phyloP scores from a whole-genome alignment of 768 basidiomycete species.

The Termitomyces heimii region DNA sequence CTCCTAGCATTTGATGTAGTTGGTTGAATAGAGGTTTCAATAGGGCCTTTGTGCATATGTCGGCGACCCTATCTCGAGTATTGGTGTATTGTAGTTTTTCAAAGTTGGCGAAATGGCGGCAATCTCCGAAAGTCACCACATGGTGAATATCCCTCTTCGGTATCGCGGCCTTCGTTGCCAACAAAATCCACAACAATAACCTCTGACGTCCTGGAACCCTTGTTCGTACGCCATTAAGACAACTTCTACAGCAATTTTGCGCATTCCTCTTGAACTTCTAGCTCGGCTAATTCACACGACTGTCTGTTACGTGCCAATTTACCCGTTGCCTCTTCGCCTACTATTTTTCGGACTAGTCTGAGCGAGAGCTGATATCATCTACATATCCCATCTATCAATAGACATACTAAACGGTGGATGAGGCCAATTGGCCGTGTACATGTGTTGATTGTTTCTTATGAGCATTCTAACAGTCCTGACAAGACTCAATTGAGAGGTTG shows the following conservation, averaged over 20 bases:
- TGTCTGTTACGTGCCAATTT: slow-evolving; percentile 47
- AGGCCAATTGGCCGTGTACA: slow-evolving; percentile 19
- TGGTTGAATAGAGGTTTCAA: too few relatives aligned
- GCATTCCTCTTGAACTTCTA: slow-evolving; percentile 52
- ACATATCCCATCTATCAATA: slow-evolving; percentile 9
- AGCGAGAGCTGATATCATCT: slow-evolving; percentile 11
- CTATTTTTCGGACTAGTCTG: slow-evolving; percentile 3
- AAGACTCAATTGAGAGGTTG: slow-evolving; percentile 5
- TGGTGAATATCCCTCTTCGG: too few relatives aligned
- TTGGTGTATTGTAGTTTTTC: too few relatives aligned
- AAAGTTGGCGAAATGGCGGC: too few relatives aligned
- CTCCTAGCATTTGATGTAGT: too few relatives aligned
- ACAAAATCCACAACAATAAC: slow-evolving; percentile 5
- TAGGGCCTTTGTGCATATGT: too few relatives aligned
- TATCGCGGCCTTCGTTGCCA: slow-evolving; percentile 13
- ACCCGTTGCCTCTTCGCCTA: slow-evolving; percentile 31
- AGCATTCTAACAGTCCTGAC: slow-evolving; percentile 16
- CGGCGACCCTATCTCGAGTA: too few relatives aligned
- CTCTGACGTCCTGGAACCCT: slow-evolving; percentile 24
- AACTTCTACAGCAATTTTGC: slow-evolving; percentile 67
- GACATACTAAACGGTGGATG: slow-evolving; percentile 3
- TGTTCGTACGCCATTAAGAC: slow-evolving; percentile 83
- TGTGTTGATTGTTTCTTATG: slow-evolving; percentile 23
- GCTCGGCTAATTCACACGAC: slow-evolving; percentile 22
- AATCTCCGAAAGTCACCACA: too few relatives aligned